Evolutionary conservation across 2,329 filamentous ascomycete genomes (phyloP).

Genomic region (Colletotrichum tanaceti): DNA sequence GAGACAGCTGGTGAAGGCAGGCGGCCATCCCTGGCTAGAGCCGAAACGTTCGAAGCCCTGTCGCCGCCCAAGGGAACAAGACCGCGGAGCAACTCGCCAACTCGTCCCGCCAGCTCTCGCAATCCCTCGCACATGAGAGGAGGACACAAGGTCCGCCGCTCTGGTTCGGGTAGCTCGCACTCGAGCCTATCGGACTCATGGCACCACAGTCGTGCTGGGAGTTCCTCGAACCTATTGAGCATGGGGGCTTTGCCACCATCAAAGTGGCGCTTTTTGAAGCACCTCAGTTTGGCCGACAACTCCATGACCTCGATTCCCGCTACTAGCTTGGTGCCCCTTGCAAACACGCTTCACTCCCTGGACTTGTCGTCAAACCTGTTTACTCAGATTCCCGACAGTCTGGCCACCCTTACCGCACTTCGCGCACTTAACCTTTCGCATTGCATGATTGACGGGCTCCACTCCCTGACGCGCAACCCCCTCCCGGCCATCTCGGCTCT

Average conservation of each 20-base stretch:
- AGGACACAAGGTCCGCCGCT: slow-evolving; percentile 82
- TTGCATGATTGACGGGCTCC: slow-evolving; percentile 96
- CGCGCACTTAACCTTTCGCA: slow-evolving; percentile 93
- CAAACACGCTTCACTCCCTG: slow-evolving; percentile 89
- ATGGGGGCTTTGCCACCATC: slow-evolving; percentile 80
- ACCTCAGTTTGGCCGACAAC: slow-evolving; percentile 93
- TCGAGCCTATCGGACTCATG: slow-evolving; percentile 78
- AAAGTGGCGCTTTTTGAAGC: slow-evolving; percentile 95
- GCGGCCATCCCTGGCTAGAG: slow-evolving; percentile 58
- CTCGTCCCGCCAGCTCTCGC: slow-evolving; percentile 79
- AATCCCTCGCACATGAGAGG: slow-evolving; percentile 76
- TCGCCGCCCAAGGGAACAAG: slow-evolving; percentile 60
- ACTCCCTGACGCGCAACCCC: slow-evolving; percentile 86
- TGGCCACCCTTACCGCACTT: slow-evolving; percentile 87
- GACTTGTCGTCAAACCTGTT: slow-evolving; percentile 95
- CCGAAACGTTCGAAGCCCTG: slow-evolving; percentile 61
- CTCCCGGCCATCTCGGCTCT: slow-evolving; percentile 93
- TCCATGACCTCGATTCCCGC: slow-evolving; percentile 83
- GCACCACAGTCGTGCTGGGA: slow-evolving; percentile 71
- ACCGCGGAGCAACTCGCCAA: slow-evolving; percentile 84
- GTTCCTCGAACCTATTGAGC: slow-evolving; percentile 80
- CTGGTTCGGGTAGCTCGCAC: slow-evolving; percentile 92
- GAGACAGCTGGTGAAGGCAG: slow-evolving; percentile 52
- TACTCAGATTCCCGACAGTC: slow-evolving; percentile 90
- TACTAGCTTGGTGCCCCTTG: slow-evolving; percentile 81